Evolutionary conservation across 2,329 filamentous ascomycete genomes (phyloP), one percentile per base, ranked within the genome.

Genomic region (Aureobasidium pullulans): DNA sequence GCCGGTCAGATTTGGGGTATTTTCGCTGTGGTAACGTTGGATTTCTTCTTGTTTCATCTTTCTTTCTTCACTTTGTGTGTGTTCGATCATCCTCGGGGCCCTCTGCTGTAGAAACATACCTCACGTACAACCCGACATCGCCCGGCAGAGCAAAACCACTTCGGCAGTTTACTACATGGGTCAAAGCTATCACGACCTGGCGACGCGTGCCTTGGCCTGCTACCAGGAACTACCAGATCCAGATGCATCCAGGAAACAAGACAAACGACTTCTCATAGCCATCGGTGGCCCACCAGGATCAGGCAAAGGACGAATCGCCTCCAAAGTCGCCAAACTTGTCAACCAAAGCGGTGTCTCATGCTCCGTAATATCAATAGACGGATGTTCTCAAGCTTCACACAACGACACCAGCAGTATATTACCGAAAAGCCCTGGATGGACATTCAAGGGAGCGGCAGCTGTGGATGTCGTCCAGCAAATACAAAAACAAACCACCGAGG

Each of bases 341-440:
- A 57, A 57, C 15, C 54, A 57, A 42, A 57, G 54, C 36, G 54
- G 54, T 6, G 43, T 47, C 42, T 57, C 54, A 13, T 57, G 54
- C 28, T 57, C 54, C 6, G 43, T 57, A 13, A 47, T 57, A 36
- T 57, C 54, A 40, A n/a, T 57, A 19, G 54, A 57, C 16, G 54
- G 43, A 48, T 57, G 54, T 28, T 48, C 31, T 23, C 54, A 57
- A 16, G 43, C 31, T 2, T 43, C 54, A 19, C 32, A 40, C 36
- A 37, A 40, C 13, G 54, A 48, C 15, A 44, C 43, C n/a, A 43
- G 42, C 34, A 47, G 42, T 6, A 44, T 57, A 32, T 23, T 11
- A 6, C 54, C 54, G 2, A 57, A 57, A 40, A 57, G 54, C 16
- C 43, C 34, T 9, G 9, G 16, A n/a, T 57, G 54, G 54, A 47